Evolutionary conservation across 2,329 filamentous ascomycete species (phyloP), one percentile per base, ranked within the genome.

Genomic region (Colletotrichum viniferum): DNA sequence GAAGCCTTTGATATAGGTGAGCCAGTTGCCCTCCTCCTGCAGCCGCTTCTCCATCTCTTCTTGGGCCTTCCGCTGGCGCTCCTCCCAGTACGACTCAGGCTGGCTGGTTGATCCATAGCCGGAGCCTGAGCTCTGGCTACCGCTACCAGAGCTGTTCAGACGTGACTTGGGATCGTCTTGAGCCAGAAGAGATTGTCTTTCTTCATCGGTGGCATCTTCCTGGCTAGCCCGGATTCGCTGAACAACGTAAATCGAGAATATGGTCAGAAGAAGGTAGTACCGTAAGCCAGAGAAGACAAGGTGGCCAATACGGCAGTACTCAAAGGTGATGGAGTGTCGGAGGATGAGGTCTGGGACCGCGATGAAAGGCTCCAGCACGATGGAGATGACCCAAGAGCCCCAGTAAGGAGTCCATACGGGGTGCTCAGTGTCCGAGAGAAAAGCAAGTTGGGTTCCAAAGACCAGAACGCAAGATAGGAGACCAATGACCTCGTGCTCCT

Each of bases 1-100:
- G 84, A 96, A 97, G 7, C 93, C 91, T 80, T 94, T 95, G 32
- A 93, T 87, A 80, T 97, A 97, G 58, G 91, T 90, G 78, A 94
- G 89, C 94, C 94, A 96, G 77, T 92, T 95, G 2, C 94, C 94
- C 74, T 94, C 91, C 77, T 94, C 91, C 81, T 93, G 89, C n/a
- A 96, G 87, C 4, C 93, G 90, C 83, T 95, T 93, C 77, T 92
- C 87, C 86, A 91, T 93, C 77, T 84, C 89, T 82, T 89, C 92
- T 81, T 86, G 90, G 64, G 84, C 89, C 81, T 87, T 87, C 55
- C 89, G 87, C 80, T 90, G 86, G 63, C 83, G 87, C 73, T 84
- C 88, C 81, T 88, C 89, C 88, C 86, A 93, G 58, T 81, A 88
- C 79, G 84, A 91, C 79, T 93, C 91, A 2, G 86, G 83, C 18